Base-by-base conservation (phyloP, 2,329 filamentous ascomycete genomes). In the Nemania sp. region DNA sequence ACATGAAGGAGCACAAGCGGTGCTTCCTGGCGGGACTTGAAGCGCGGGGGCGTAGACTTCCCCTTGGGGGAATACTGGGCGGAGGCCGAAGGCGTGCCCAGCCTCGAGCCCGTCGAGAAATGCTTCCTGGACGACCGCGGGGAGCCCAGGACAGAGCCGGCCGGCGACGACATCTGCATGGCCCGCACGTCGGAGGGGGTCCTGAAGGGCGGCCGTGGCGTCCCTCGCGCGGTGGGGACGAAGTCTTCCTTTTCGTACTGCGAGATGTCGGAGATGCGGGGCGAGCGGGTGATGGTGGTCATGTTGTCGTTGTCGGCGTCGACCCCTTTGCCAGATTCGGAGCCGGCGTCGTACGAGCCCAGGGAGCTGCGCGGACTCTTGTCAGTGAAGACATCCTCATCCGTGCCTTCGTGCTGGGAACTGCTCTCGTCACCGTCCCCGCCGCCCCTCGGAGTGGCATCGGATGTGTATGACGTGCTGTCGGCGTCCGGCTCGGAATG, bases 1-100 rank as follows among this genome's bases (percentile, higher is more conserved):
- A 91, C 87, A 68, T 95, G 91, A 3, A 95, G 79, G 48, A 95
- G 79, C 1, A 95, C 89, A 2, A 95, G 80, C 2, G 91, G 91
- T n/a, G 80, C 73, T 50, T 85, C 84, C 55, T 82, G 82, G 65
- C 79, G 79, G 32, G 76, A 72, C 74, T 82, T 84, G 71, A 89
- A 84, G 6, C 87, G 78, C 18, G 83, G 79, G 1, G 86, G 82
- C 5, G 86, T 87, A 4, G 74, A 73, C 48, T 74, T 76, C 66
- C 80, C 81, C 71, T 83, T 86, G 21, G 82, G 81, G 3, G 83
- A 83, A 65, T 81, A 83, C 62, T 85, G 83, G 0, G 78, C 76
- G 1, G 82, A 79, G 2, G 76, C 71, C 15, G 74, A 78, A 1
- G 83, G 84, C 39, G 84, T 87, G n/a, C 82, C 83, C 11, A 87